Conservation (phyloP, 768 basidiomycete genomes). For the Naematelia aurantialba region DNA sequence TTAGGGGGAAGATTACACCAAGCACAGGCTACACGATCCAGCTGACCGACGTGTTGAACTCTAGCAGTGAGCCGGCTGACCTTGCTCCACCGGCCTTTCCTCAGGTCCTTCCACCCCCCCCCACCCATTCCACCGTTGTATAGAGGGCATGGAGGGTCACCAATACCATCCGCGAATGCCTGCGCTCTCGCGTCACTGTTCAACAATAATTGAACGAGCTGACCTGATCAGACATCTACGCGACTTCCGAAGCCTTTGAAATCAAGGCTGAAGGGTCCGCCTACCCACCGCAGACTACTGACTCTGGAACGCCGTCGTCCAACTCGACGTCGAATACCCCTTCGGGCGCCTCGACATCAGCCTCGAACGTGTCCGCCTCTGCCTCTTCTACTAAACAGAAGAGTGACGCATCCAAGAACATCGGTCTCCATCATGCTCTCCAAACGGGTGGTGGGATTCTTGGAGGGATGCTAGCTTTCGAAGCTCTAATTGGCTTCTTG, state of each 20-base stretch:
- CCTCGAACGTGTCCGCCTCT: not conserved
- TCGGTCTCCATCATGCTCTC: not conserved
- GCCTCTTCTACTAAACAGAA: conserved; percentile 1
- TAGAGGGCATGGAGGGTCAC: not conserved
- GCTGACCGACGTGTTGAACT: conserved; percentile 46
- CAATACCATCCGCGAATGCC: not conserved
- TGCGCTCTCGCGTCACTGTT: too few species aligned
- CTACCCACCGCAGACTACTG: conserved; percentile 39
- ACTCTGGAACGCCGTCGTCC: conserved; percentile 8
- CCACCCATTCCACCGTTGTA: not conserved
- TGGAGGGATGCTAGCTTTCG: not conserved
- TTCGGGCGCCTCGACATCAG: conserved; percentile 8
- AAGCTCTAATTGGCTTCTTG: not conserved
- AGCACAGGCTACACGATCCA: conserved; percentile 37
- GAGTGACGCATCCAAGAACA: not conserved
- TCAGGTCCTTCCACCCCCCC: not conserved
- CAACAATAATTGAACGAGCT: too few species aligned
- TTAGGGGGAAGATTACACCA: conserved; percentile 26
- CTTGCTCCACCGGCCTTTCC: not conserved
- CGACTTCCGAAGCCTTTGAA: conserved; percentile 45
- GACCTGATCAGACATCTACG: conserved; percentile 41
- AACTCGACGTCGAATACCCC: conserved; percentile 12
- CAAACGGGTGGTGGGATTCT: not conserved
- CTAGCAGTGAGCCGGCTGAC: conserved; percentile 38
- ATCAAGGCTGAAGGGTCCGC: conserved; percentile 45